Conservation (phyloP, 1,284 basidiomycete genomes). For the Kwoniella shivajii region DNA sequence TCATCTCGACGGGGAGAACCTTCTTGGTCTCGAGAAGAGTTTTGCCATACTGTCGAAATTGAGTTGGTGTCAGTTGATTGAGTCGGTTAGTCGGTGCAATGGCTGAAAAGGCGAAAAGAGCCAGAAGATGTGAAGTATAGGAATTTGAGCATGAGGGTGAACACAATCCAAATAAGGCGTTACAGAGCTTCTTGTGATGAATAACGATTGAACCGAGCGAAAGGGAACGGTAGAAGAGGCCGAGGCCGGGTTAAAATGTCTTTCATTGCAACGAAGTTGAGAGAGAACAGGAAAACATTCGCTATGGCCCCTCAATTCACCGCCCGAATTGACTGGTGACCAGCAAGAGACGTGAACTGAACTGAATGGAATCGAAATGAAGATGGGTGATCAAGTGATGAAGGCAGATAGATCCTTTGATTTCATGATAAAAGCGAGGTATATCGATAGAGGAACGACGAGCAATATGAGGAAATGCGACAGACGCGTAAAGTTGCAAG, state of each 20-base stretch:
- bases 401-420: no score
- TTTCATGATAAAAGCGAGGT: no score
- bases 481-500: no score
- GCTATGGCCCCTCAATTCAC: no score
- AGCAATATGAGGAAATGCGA: no score
- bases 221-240: no score
- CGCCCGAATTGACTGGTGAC: no score
- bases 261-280: no score
- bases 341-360: background rate
- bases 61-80: constrained; percentile 16
- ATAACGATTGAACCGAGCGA: background rate
- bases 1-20: constrained; percentile 35
- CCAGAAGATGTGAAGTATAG: background rate
- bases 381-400: background rate
- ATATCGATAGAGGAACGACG: no score
- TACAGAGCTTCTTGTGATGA: background rate
- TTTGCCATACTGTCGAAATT: constrained; percentile 45
- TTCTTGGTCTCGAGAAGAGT: constrained; percentile 30
- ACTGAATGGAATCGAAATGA: background rate
- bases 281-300: no score
- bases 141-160: background rate
- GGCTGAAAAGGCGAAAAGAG: background rate
- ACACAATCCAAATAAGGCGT: no score
- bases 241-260: no score
- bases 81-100: constrained; percentile 9